Base-by-base conservation (phyloP, 192 early-diverging fungal genomes). In the Linnemannia zychae region DNA sequence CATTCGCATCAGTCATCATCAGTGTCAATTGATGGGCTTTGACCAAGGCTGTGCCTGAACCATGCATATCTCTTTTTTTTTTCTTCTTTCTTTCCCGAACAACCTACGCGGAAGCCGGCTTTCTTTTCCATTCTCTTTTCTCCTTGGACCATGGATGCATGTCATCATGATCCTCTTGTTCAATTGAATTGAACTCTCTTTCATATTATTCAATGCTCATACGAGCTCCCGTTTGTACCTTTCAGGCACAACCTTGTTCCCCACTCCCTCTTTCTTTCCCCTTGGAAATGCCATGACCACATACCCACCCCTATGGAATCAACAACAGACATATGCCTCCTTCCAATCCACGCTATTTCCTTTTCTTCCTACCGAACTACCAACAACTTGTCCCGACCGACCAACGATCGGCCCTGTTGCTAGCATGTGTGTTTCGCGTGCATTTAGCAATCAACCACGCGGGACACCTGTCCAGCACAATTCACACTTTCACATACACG, bases 281-380 rank as follows among this genome's bases (percentile, higher is more conserved):
- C 38, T 70, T 70, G 68, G 22, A 57, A 28, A 28, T 63, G 57
- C 57, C 57, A 63, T 63, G 11, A 63, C 57, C 57, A 31, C 57
- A 63, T 63, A 63, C 57, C 57, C 57, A 63, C 57, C 57, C 57
- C 57, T 63, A 63, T 31, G 57, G 57, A 63, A 63, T 63, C 57
- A 63, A 31, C 53, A 22, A 31, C 28, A 9, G 18, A 22, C 52
- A 60, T 53, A 53, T 24, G 28, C 57, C 4, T 15, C 48, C n/a
- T n/a, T n/a, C n/a, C n/a, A n/a, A 17, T 53, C 20, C 6, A 4
- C 20, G 52, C 52, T 53, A 53, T 20, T 52, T 52, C 20, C 50
- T 52, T 52, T 52, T 18, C 13, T 31, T 11, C 24, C 57, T 63
- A 63, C 57, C 57, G 28, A 63, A 15, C 57, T 31, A 33, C 28